These are phyloP conservation scores for Penicillium daleae DNA, from an alignment of 495 filamentous ascomycete species.

Conservation along the genomic window DNA sequence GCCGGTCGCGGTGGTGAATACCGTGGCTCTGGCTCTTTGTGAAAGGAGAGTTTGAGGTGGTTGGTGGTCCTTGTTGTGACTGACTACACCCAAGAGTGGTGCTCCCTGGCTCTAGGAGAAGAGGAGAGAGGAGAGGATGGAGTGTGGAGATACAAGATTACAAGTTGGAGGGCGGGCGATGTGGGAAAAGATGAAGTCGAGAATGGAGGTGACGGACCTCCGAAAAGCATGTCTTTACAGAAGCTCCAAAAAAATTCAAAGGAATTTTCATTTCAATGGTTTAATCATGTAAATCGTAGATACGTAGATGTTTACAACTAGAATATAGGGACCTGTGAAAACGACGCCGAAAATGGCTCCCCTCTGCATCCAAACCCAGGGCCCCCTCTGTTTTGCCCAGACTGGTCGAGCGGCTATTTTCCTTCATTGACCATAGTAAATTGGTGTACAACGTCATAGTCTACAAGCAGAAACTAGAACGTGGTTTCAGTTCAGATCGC, in stretches of 20 bases:
- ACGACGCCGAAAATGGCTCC: too few relatives aligned
- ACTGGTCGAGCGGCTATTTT: too few relatives aligned
- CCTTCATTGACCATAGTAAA: too few relatives aligned
- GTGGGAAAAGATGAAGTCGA: background rate
- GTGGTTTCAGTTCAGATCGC: too few relatives aligned
- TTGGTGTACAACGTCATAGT: too few relatives aligned
- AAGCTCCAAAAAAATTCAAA: conserved; percentile 35
- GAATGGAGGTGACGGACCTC: conserved; percentile 15
- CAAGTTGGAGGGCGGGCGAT: background rate
- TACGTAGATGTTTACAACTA: background rate
- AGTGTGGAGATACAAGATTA: background rate
- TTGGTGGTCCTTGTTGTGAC: background rate
- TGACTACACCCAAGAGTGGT: background rate
- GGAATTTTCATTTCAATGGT: conserved; percentile 21
- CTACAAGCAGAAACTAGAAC: too few relatives aligned
- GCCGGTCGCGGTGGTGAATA: background rate
- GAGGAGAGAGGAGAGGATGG: background rate
- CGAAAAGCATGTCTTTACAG: conserved; percentile 37
- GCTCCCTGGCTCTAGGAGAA: conserved; percentile 6
- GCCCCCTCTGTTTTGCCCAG: too few relatives aligned
- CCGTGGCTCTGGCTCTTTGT: background rate
- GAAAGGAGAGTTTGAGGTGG: background rate
- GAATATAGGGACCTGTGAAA: too few relatives aligned
- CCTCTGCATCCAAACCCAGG: too few relatives aligned
- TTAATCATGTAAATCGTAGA: background rate